Evolutionary conservation across 78 protist species (phyloP).

Genomic region (Dictyostelium firmibasis): DNA sequence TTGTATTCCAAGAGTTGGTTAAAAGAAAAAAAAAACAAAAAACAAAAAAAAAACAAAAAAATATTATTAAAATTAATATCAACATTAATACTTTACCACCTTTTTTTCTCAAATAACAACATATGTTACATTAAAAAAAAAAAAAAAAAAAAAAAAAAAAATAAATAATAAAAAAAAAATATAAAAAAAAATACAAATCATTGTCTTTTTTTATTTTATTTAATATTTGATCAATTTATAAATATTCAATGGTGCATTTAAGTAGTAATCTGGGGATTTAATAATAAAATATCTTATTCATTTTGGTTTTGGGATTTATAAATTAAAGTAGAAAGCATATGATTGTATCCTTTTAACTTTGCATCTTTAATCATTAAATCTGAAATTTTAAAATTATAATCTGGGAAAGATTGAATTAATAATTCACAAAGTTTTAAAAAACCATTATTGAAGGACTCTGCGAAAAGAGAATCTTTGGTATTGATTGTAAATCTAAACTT

Average conservation of each 20-base stretch:
- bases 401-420: background rate
- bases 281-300: no score
- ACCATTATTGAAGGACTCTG: background rate
- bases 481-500: background rate
- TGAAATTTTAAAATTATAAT: background rate
- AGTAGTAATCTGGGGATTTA: no score
- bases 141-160: background rate
- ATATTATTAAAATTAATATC: background rate
- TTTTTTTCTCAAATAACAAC: background rate
- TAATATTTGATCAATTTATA: no score
- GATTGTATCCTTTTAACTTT: background rate
- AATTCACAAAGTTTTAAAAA: background rate
- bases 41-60: background rate
- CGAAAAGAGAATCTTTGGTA: background rate
- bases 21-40: background rate
- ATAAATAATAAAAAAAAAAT: background rate
- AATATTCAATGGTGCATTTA: no score
- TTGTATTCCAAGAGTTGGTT: conserved; percentile 78
- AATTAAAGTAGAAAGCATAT: background rate
- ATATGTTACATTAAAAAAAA: background rate
- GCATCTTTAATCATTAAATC: background rate
- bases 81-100: background rate
- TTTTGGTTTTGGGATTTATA: no score
- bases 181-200: background rate
- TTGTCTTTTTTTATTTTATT: background rate